Conservation (phyloP, 2,329 filamentous ascomycete genomes). For the Ophiosphaerella korrae region DNA sequence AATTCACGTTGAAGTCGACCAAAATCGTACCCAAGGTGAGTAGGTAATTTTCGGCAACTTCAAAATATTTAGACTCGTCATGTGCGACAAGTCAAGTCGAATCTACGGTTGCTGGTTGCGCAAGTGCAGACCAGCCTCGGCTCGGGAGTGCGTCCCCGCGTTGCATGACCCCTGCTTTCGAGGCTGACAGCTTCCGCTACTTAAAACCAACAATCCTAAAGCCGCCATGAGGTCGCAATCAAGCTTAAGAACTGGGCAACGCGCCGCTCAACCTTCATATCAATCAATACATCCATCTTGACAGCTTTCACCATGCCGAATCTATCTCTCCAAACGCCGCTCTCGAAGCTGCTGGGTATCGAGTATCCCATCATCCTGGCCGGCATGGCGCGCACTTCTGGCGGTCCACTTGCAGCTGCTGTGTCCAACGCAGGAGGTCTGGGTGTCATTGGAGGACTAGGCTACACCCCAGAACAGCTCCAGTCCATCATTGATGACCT, state of each 20-base stretch:
- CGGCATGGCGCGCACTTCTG: constrained; percentile 83
- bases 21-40: background rate
- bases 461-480: constrained; percentile 67
- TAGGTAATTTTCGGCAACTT: constrained; percentile 20
- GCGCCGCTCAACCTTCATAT: background rate
- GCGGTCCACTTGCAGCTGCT: constrained; percentile 46
- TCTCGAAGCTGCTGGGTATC: constrained; percentile 71
- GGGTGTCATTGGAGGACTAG: constrained; percentile 58
- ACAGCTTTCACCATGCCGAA: constrained; percentile 34
- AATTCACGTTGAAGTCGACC: background rate
- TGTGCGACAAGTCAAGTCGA: constrained; percentile 19
- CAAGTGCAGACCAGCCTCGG: constrained; percentile 21
- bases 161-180: constrained; percentile 16
- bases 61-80: background rate
- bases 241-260: constrained; percentile 2
- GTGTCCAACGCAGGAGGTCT: constrained; percentile 83
- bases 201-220: constrained; percentile 32
- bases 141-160: constrained; percentile 23
- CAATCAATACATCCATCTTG: constrained; percentile 3
- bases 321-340: constrained; percentile 44
- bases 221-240: constrained; percentile 16
- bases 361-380: constrained; percentile 88
- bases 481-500: constrained; percentile 83
- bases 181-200: constrained; percentile 25
- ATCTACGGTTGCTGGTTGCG: background rate